Conservation (phyloP, 2,329 filamentous ascomycete species). For the Ascochyta rabiei region DNA sequence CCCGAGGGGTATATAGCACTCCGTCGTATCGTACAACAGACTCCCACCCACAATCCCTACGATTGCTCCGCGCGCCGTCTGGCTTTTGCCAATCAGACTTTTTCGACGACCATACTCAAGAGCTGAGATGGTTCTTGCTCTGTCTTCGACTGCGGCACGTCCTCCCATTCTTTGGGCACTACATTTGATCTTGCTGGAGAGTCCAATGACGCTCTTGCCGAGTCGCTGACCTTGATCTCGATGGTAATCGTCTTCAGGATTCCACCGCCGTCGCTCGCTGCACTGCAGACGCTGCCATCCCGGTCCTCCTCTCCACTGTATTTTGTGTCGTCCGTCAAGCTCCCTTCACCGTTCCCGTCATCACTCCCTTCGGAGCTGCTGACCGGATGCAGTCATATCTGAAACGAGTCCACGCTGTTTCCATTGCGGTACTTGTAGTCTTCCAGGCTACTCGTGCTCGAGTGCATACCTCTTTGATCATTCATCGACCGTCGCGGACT, state of each 20-base stretch:
- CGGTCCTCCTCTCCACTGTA: not conserved
- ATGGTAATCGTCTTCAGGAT: conserved; percentile 10
- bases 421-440: conserved; percentile 1
- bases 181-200: not conserved
- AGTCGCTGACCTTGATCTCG: not conserved
- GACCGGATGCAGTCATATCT: conserved; percentile 7
- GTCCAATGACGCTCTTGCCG: not conserved
- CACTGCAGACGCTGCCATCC: not conserved
- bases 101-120: conserved; percentile 1
- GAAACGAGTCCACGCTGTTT: conserved; percentile 9
- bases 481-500: not conserved
- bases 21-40: conserved; percentile 60
- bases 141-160: not conserved
- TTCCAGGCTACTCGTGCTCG: not conserved
- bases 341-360: not conserved
- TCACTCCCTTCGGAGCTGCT: conserved; percentile 1
- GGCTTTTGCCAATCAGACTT: not conserved
- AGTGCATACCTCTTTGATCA: not conserved
- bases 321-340: conserved; percentile 1
- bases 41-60: not conserved
- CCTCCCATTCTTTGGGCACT: conserved; percentile 1
- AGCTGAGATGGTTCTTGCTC: not conserved
- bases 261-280: not conserved
- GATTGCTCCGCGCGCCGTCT: not conserved
- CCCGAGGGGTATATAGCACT: conserved; percentile 24